Evolutionary conservation across 148 eudicot genomes (phyloP), one percentile per base, ranked within the genome.

Genomic region (Fallopia convolvulus): DNA sequence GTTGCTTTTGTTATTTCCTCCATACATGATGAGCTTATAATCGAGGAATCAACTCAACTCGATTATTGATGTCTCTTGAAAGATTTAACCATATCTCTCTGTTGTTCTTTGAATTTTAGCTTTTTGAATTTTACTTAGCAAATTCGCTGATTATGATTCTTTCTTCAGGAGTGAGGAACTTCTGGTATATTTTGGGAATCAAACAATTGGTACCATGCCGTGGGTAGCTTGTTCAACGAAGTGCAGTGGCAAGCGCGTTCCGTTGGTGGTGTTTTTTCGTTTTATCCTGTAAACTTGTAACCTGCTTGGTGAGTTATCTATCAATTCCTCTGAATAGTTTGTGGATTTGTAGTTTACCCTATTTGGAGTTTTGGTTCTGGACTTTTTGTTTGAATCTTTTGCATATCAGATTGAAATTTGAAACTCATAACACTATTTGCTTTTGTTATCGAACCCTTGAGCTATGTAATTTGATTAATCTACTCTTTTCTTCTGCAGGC

Each of bases 241-340:
- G 76, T 82, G 75, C 74, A 83, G 80, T 70, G 83, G 87, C 72
- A 85, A 87, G 83, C 85, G 86, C 75, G 83, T 83, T 75, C 87
- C 80, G 40, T 82, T 90, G 83, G 86, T 88, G 79, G 89, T 88
- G 61, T 90, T 90, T 81, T 88, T 86, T 81, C 89, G 84, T 14
- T 81, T 89, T 33, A 89, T 89, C 26, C 88, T 89, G 83, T 89
- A 86, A 86, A 36, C 61, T 49, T 17, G 18, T 78, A 11, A 36
- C 7, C 66, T 49, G 83, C 86, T 85, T 77, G 84, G 90, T 73
- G 75, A 73, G 75, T 42, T 18, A n/a, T 70, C 74, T 72, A 3
- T 65, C n/a, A 65, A 21, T 23, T 8, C 30, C 65, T 20, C 26
- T 58, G 13, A 58, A 58, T 58, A 58, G 10, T 23, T 58, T 58